Evolutionary conservation across 306 rosid species (phyloP), one percentile per base, ranked within the genome.

Genomic region (Adenanthera pavonina): DNA sequence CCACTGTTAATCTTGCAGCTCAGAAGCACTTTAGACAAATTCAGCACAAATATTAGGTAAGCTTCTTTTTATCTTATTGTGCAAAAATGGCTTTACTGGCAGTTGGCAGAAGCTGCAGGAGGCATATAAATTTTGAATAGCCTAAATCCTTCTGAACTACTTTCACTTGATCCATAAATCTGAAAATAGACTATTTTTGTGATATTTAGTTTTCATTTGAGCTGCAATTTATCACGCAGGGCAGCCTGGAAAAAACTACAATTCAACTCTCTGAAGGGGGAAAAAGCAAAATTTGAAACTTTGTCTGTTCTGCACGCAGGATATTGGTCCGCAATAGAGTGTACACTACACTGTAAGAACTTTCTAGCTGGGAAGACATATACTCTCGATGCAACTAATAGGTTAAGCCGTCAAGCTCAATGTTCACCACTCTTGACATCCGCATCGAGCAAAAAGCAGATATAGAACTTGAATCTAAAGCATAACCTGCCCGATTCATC

Each of bases 1-100:
- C 47, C 54, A 59, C 69, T 15, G 57, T 57, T 53, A 78, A 54
- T 56, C 48, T 30, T 54, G 76, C 76, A 68, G 69, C 76, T n/a
- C 69, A 78, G 48, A 56, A 69, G 69, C 69, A 69, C 57, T 78
- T 78, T 69, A 44, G 46, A 69, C 76, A 78, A 69, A 69, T 60
- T 69, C 69, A 78, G 30, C 54, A 49, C 6, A 14, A 2, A 49
- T 49, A 13, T 14, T 49, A 49, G n/a, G 54, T 49, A 3, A 13
- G 54, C n/a, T 43, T 1, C 8, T 16, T 16, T 53, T 40, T 20
- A 16, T 30, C 12, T 19, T 20, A 19, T n/a, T 3, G 5, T 1
- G 69, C 51, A 8, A 53, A 6, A 17, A 25, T 25, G 25, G 25
- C 25, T 6, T 16, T 17, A 6, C 60, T 0, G 13, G 5, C 13